Base-by-base conservation (phyloP, 306 rosid genomes). In the Prunus kanzakura region DNA sequence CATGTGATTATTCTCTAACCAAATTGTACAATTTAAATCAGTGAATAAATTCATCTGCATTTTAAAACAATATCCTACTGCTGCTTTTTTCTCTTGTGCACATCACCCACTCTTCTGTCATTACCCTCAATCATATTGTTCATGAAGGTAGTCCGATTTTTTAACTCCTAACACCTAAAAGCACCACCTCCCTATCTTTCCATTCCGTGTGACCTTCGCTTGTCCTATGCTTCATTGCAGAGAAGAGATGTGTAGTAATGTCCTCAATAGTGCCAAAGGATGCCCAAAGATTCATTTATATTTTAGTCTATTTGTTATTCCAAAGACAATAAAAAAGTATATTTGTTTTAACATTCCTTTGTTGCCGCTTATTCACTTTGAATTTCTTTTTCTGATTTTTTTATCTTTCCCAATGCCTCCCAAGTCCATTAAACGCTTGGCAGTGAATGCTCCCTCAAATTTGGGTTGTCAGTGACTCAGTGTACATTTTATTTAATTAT, bases 401-500 rank as follows among this genome's bases (percentile, higher is more conserved):
- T 25, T 25, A 25, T 25, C 27, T 25, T 25, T 25, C 27, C 27
- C 27, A 25, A 25, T 25, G 27, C 27, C 27, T 25, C 27, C 27
- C 27, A 25, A 25, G 27, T 25, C 27, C 27, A 25, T 25, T 25
- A 25, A 25, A 25, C 27, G 1, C 27, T 25, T 25, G 27, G 27
- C 27, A 25, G 27, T 25, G 27, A 25, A 25, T 1, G 27, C 27
- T 25, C 71, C 63, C 25, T 41, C 69, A 70, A 71, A 51, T 78
- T 25, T 27, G 47, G 25, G 41, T 41, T 64, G 49, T 3, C 70
- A 35, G 38, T 75, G 50, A 56, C 7, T 3, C 70, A 35, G 29
- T 75, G 50, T 62, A 10, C 43, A 74, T 47, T 63, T 49, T 50
- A 57, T 22, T 29, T 41, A 45, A 54, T 76, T 69, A 51, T 51